Evolutionary conservation across 2,329 filamentous ascomycete genomes (phyloP), one percentile per base, ranked within the genome.

Genomic region (Clonostachys byssicola): DNA sequence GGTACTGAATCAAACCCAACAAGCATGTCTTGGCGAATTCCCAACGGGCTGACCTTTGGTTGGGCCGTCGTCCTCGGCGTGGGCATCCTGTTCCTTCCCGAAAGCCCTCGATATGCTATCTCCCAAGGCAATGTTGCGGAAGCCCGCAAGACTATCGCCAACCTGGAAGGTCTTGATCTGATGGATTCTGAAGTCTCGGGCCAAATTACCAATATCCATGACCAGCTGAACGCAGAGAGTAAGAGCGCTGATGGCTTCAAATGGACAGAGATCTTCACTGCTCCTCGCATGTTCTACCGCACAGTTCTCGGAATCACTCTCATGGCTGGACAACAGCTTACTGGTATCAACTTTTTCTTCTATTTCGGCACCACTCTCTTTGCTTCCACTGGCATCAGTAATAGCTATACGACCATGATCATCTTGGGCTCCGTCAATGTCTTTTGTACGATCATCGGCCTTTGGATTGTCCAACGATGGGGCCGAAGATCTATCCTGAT

Each of bases 361-460:
- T 81, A 81, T 63, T 87, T 84, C 57, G 78, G 77, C 23, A 81
- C 78, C 39, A 85, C 80, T 5, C 81, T 88, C 54, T 89, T 89
- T 64, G 60, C 72, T 13, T 75, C 83, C 3, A 83, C 83, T 2
- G 86, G 85, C 54, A 74, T 89, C 33, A 64, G 58, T 51, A 80
- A 89, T 67, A 78, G 77, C 44, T 88, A 85, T 56, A 68, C 83
- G 45, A 88, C 83, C 1, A 81, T 85, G 57, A 83, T 88, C 55
- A 85, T 88, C 50, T 74, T 87, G 17, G 77, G 78, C 9, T 80
- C 75, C 1, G 84, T 89, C 56, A 89, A 89, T 56, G 82, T 86
- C 4, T 72, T 71, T 45, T 83, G 78, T 58, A 88, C 86, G 3
- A 78, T 88, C 51, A 74, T 68, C 38, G 84, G 83, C 43, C 70